Percentiles rank a stretch among this genome's conserved stretches.
These are phyloP conservation scores for Lipomyces mesembrius DNA, from an alignment of 805 yeast species.

Conservation along the genomic window DNA sequence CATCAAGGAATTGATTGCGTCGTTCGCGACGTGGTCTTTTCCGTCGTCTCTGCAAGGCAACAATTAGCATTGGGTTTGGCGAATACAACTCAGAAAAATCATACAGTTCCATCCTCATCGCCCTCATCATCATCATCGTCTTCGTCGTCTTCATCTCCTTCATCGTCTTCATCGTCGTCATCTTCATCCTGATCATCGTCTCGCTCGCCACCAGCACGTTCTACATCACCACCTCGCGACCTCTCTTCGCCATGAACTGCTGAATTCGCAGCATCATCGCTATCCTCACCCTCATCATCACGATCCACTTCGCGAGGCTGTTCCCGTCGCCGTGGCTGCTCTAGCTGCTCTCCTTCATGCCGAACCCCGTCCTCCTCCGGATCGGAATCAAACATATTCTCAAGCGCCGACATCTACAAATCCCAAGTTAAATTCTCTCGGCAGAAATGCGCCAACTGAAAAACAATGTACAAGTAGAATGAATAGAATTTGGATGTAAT, in stretches of 20 bases:
- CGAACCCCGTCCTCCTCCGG: conserved; percentile 28
- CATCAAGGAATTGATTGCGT: conserved; percentile 91
- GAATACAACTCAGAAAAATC: neutral
- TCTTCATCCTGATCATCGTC: conserved; percentile 5
- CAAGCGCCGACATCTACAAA: conserved; percentile 31
- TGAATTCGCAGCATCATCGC: conserved; percentile 27
- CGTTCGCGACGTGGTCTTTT: conserved; percentile 51
- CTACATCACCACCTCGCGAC: conserved; percentile 21
- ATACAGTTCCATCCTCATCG: conserved; percentile 73
- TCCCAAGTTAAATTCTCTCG: neutral
- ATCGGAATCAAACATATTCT: conserved; percentile 36
- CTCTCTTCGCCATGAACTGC: conserved; percentile 35
- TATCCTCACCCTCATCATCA: conserved; percentile 18
- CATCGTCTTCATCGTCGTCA: conserved; percentile 46
- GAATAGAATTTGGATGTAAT: neutral
- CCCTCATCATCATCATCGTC: conserved; percentile 98
- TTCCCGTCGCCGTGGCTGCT: conserved; percentile 10
- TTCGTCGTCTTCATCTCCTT: conserved; percentile 94
- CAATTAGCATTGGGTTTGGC: neutral
- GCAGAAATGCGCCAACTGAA: neutral
- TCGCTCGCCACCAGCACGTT: conserved; percentile 22
- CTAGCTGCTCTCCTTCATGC: conserved; percentile 20
- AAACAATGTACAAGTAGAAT: neutral
- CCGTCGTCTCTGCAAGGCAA: conserved; percentile 36
- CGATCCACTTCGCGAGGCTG: conserved; percentile 8